phyloP scores from a whole-genome alignment of 768 basidiomycete species.

The Asterophora lycoperdoides region DNA sequence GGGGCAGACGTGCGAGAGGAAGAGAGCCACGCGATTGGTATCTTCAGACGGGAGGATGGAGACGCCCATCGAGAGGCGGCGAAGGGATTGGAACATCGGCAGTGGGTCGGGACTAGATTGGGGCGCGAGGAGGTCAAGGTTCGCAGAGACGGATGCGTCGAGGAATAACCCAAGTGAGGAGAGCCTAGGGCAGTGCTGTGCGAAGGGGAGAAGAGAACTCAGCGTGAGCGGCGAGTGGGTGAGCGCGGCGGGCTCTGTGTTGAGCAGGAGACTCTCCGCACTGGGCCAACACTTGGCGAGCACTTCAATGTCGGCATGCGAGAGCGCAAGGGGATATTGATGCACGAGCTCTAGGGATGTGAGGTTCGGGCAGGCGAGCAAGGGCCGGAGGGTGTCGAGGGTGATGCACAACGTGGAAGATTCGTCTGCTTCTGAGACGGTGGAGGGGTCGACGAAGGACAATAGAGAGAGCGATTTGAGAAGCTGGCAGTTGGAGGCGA shows the following conservation, averaged over 20 bases:
- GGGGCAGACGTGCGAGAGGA: slow-evolving; percentile 50
- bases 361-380: slow-evolving; percentile 31
- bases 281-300: slow-evolving; percentile 44
- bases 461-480: slow-evolving; percentile 43
- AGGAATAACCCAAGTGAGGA: slow-evolving; percentile 39
- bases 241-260: slow-evolving; percentile 39
- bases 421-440: slow-evolving; percentile 13
- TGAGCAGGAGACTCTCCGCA: slow-evolving; percentile 40
- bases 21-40: slow-evolving; percentile 37
- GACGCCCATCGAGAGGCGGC: slow-evolving; percentile 44
- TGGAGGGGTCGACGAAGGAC: slow-evolving; percentile 22
- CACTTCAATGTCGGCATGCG: slow-evolving; percentile 39
- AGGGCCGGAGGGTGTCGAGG: slow-evolving; percentile 32
- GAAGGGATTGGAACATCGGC: slow-evolving; percentile 29
- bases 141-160: slow-evolving; percentile 25
- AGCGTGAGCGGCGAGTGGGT: slow-evolving; percentile 31
- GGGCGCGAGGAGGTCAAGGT: slow-evolving; percentile 19
- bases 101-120: slow-evolving; percentile 10
- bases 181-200: slow-evolving; percentile 36
- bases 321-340: slow-evolving; percentile 34
- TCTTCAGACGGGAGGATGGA: slow-evolving; percentile 41
- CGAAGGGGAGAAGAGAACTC: slow-evolving; percentile 37
- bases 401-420: slow-evolving; percentile 18
- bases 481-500: slow-evolving; percentile 45
- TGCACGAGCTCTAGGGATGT: slow-evolving; percentile 35